Evolutionary conservation across 2,329 filamentous ascomycete species (phyloP).

Genomic region (Cytospora paraplurivora): DNA sequence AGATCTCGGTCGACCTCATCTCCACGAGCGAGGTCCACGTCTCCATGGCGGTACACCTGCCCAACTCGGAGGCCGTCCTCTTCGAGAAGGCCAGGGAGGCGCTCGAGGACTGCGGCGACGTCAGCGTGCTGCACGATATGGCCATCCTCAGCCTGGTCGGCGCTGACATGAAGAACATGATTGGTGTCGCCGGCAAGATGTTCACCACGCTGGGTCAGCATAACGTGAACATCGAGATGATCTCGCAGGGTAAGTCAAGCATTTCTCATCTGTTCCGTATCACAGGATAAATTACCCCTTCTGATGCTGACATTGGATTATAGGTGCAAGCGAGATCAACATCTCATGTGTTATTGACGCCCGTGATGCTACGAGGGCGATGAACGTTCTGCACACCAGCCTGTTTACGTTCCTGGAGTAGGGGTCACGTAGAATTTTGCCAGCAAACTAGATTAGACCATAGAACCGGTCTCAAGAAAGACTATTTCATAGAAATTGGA

Average conservation of each 20-base stretch:
- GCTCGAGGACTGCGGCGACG: conserved; percentile 79
- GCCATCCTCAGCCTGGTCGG: conserved; percentile 94
- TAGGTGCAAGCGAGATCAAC: conserved; percentile 97
- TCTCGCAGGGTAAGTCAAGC: conserved; percentile 77
- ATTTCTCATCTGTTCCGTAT: background rate
- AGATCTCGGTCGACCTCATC: conserved; percentile 92
- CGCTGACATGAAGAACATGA: conserved; percentile 97
- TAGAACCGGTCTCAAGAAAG: background rate
- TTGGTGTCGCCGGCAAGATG: conserved; percentile 90
- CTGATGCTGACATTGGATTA: background rate
- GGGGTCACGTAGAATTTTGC: background rate
- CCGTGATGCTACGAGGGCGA: conserved; percentile 83
- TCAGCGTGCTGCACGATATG: conserved; percentile 90
- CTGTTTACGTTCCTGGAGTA: conserved; percentile 93
- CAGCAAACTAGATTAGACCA: background rate
- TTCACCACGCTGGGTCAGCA: conserved; percentile 93
- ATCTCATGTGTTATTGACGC: conserved; percentile 97
- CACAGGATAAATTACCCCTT: background rate
- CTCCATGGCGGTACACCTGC: conserved; percentile 91
- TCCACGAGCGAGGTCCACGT: conserved; percentile 97
- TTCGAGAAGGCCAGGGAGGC: conserved; percentile 71
- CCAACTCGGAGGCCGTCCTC: conserved; percentile 63
- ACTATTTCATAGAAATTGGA: background rate
- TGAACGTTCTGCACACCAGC: conserved; percentile 96
- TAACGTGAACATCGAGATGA: conserved; percentile 98